Conservation (phyloP, 257 asterid species). For the Ilex aquifolium region DNA sequence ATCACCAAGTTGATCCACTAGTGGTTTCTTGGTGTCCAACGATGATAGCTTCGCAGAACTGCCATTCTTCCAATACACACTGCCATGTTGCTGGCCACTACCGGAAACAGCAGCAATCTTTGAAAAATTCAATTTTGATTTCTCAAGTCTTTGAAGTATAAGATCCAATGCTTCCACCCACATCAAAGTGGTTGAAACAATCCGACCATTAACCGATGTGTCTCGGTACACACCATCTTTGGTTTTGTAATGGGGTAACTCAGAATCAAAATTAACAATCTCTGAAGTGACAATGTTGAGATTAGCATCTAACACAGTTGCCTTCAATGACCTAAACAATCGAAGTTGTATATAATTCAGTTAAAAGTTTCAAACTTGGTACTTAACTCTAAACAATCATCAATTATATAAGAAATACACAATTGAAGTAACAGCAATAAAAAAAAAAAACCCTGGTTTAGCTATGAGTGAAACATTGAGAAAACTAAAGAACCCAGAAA, state of each 20-base stretch:
- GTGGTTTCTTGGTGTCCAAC: slow-evolving; percentile 38
- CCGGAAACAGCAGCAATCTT: slow-evolving; percentile 83
- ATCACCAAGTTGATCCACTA: slow-evolving; percentile 56
- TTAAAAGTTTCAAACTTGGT: neutral
- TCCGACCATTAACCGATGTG: slow-evolving; percentile 50
- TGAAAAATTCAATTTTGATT: slow-evolving; percentile 53
- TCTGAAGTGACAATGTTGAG: slow-evolving; percentile 65
- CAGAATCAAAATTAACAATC: slow-evolving; percentile 73
- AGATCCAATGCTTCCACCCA: slow-evolving; percentile 96
- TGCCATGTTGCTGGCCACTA: slow-evolving; percentile 98
- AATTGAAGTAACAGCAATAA: neutral
- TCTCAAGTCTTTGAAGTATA: slow-evolving; percentile 52
- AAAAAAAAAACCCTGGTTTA: neutral
- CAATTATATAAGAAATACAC: neutral
- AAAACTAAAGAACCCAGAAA: slow-evolving; percentile 4
- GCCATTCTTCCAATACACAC: slow-evolving; percentile 92
- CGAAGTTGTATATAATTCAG: slow-evolving; percentile 3
- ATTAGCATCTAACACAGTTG: slow-evolving; percentile 69
- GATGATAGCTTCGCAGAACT: slow-evolving; percentile 47
- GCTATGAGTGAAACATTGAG: neutral
- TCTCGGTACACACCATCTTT: slow-evolving; percentile 89
- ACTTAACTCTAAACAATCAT: neutral
- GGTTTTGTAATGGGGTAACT: slow-evolving; percentile 74
- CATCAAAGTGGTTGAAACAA: slow-evolving; percentile 88
- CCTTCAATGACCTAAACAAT: slow-evolving; percentile 79